Conservation (phyloP, 306 rosid species). For the Luffa aegyptiaca region DNA sequence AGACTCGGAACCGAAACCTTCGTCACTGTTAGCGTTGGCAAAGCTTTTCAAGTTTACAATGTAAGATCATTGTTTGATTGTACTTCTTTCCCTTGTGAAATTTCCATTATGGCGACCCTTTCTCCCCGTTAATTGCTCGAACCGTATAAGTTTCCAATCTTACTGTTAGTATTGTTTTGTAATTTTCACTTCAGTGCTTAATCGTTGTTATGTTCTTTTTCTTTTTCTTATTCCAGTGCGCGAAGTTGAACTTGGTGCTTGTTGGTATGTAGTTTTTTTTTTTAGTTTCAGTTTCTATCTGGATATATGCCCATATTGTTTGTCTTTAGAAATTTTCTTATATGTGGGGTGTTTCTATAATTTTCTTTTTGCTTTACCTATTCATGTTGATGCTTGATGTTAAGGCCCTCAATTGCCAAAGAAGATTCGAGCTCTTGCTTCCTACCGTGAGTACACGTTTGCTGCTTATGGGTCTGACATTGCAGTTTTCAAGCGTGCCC, state of each 20-base stretch:
- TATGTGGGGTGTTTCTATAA: neutral
- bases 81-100: neutral
- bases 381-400: conserved; percentile 1
- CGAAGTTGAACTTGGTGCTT: conserved; percentile 64
- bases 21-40: conserved; percentile 75
- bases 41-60: conserved; percentile 81
- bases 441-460: conserved; percentile 69
- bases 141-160: neutral
- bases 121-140: neutral
- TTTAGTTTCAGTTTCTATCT: neutral
- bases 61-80: conserved; percentile 17
- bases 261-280: conserved; percentile 37
- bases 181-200: neutral
- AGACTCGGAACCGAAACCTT: conserved; percentile 86
- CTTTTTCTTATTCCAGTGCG: conserved; percentile 42
- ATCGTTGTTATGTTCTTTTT: neutral
- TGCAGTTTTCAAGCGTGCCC: conserved; percentile 72
- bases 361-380: neutral
- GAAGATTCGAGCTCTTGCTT: conserved; percentile 85
- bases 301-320: neutral
- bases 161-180: neutral
- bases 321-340: neutral
- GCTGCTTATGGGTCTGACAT: conserved; percentile 58
- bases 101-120: neutral
- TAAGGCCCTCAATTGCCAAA: conserved; percentile 77